phyloP scores from a whole-genome alignment of 192 early-diverging fungal genomes.

The Ramicandelaber brevisporus region DNA sequence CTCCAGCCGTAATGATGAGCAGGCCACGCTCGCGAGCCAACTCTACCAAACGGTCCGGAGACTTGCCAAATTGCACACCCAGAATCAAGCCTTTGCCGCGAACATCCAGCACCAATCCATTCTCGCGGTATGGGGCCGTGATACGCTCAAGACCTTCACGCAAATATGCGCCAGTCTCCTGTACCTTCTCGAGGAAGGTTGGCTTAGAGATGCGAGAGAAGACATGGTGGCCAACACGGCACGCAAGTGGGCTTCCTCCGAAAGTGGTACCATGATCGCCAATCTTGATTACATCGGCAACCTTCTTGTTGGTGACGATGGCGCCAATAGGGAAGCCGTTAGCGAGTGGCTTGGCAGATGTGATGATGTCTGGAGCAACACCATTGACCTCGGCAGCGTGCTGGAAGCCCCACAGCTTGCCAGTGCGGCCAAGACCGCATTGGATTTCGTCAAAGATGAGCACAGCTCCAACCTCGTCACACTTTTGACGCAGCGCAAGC shows the following conservation, averaged over 20 bases:
- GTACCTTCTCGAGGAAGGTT: constrained; percentile 46
- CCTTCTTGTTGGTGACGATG: constrained; percentile 43
- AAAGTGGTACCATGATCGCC: constrained; percentile 97
- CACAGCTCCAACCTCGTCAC: constrained; percentile 65
- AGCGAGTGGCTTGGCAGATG: constrained; percentile 90
- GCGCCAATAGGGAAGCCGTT: constrained; percentile 94
- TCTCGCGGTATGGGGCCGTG: constrained; percentile 14
- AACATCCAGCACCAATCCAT: constrained; percentile 34
- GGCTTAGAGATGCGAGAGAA: constrained; percentile 37
- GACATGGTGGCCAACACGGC: constrained; percentile 56
- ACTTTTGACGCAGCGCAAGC: constrained; percentile 42
- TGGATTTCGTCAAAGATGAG: constrained; percentile 94
- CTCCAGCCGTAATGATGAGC: constrained; percentile 61
- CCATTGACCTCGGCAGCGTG: constrained; percentile 28
- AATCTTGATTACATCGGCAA: constrained; percentile 56
- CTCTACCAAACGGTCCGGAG: constrained; percentile 39
- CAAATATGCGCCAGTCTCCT: constrained; percentile 32
- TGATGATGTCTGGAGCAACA: constrained; percentile 70
- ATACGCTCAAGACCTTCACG: constrained; percentile 18
- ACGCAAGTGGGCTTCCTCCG: constrained; percentile 83
- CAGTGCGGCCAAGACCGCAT: constrained; percentile 79
- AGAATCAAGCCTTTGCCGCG: constrained; percentile 71
- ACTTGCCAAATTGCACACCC: constrained; percentile 52
- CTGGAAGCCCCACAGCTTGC: constrained; percentile 70
- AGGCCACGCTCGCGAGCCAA: constrained; percentile 60